Evolutionary conservation across 805 yeast species (phyloP), one percentile per base, ranked within the genome.

Genomic region (Cyberlindnera suaveolens): DNA sequence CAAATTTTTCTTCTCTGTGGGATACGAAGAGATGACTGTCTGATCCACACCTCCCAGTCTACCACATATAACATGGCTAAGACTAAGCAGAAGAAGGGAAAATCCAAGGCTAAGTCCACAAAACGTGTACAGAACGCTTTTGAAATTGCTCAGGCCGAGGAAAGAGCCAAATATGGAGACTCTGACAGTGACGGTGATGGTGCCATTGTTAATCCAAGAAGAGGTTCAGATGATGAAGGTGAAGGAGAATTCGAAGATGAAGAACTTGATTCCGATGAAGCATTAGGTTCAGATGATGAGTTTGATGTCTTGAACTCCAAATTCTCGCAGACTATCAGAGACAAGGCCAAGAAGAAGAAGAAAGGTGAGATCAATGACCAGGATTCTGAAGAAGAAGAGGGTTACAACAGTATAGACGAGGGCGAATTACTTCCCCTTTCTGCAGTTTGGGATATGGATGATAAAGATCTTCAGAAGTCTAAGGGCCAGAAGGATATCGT

Each of bases 391-490:
- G 74, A 67, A 8, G 81, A 75, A n/a, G 77, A 69, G 5, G 91
- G 77, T 11, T 84, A 85, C 57, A 75, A 75, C 20, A 81, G 90
- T 56, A 71, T 85, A 35, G 96, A 87, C 54, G 96, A 87, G 57
- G 68, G 63, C 27, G 85, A 87, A 51, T 70, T 89, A 42, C 73
- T 84, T 46, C 77, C 95, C 0, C 68, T 89, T 33, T 83, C 95
- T n/a, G 89, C 82, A 52, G 89, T 86, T 3, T 88, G 96, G 96
- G 96, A 85, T 57, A 63, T 78, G 63, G 93, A 86, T 59, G 87
- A 81, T 29, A 65, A 61, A 26, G 82, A 76, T 46, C 49, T 58
- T 40, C 57, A 58, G 34, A 57, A 53, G 37, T 47, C 56, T 6
- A 63, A 54, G 26, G 59, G 50, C 4, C 45, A 50, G 14, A 51